Evolutionary conservation across 495 filamentous ascomycete genomes (phyloP).

Genomic region (Xylaria flabelliformis): DNA sequence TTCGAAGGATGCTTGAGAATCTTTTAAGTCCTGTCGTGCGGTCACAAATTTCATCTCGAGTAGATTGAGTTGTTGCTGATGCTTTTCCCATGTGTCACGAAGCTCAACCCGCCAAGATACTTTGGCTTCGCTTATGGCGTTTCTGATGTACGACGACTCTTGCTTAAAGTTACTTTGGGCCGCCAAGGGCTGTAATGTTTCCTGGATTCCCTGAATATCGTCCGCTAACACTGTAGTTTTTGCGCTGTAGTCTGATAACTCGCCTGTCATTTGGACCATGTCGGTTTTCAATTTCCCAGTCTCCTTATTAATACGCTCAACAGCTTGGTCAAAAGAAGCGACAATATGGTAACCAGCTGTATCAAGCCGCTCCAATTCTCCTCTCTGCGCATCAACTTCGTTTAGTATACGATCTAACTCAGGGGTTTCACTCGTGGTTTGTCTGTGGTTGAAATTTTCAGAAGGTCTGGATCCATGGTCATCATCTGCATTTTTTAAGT

Average conservation of each 20-base stretch:
- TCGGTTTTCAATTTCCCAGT: constrained; percentile 34
- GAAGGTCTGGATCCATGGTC: not conserved
- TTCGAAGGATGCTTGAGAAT: constrained; percentile 16
- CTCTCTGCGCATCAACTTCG: constrained; percentile 41
- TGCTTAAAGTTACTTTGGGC: constrained; percentile 26
- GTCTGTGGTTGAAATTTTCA: not conserved
- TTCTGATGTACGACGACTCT: constrained; percentile 19
- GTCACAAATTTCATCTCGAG: constrained; percentile 8
- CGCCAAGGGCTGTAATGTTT: constrained; percentile 26
- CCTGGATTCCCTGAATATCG: constrained; percentile 30
- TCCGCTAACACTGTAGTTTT: constrained; percentile 23
- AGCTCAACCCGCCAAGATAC: constrained; percentile 15
- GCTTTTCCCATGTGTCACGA: constrained; percentile 16
- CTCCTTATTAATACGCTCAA: constrained; percentile 36
- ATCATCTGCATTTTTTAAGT: constrained; percentile 31
- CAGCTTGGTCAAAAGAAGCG: constrained; percentile 40
- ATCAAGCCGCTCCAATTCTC: constrained; percentile 44
- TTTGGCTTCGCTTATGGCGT: constrained; percentile 15
- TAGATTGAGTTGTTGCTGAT: constrained; percentile 22
- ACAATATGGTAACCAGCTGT: constrained; percentile 42
- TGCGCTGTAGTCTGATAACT: constrained; percentile 16
- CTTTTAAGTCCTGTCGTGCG: not conserved
- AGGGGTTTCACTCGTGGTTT: not conserved
- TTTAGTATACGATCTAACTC: not conserved
- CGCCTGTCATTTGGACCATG: constrained; percentile 27